Evolutionary conservation across 2,329 filamentous ascomycete genomes (phyloP).

Genomic region (Hysterium pulicare): DNA sequence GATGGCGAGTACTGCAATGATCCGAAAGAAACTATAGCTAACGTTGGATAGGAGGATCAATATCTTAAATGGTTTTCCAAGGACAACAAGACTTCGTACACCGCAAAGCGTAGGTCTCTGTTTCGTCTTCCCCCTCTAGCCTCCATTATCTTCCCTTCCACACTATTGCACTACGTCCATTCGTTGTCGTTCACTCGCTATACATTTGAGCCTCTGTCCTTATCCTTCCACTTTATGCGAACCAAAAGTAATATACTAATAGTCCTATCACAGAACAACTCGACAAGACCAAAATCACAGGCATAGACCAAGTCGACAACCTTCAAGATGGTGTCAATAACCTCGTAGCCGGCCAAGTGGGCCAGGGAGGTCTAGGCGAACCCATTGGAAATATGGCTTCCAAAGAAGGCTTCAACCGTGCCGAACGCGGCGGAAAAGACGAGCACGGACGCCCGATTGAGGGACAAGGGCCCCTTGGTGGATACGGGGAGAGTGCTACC

Average conservation of each 20-base stretch:
- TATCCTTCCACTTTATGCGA: no score
- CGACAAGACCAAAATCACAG: slow-evolving; percentile 67
- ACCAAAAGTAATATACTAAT: no score
- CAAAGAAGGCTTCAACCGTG: slow-evolving; percentile 64
- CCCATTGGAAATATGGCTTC: slow-evolving; percentile 61
- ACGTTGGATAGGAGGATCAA: slow-evolving; percentile 67
- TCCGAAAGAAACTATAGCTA: no score
- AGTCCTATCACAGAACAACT: slow-evolving; percentile 64
- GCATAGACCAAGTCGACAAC: slow-evolving; percentile 62
- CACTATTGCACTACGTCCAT: neutral
- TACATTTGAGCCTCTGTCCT: slow-evolving; percentile 2
- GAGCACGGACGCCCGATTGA: slow-evolving; percentile 51
- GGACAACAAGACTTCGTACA: slow-evolving; percentile 72
- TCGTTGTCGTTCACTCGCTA: neutral
- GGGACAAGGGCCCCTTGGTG: slow-evolving; percentile 31
- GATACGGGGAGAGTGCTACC: slow-evolving; percentile 30
- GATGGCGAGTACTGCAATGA: slow-evolving; percentile 39
- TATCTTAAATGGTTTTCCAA: slow-evolving; percentile 71
- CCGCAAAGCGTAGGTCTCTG: slow-evolving; percentile 58
- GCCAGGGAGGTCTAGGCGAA: slow-evolving; percentile 64
- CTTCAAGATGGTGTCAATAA: slow-evolving; percentile 66
- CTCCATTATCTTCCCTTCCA: neutral
- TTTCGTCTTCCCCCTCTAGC: slow-evolving; percentile 1
- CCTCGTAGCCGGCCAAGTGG: slow-evolving; percentile 61
- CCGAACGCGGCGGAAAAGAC: slow-evolving; percentile 63